A percentile compares a stretch with the other conserved stretches of the same genome.
phyloP scores from a whole-genome alignment of 2,329 filamentous ascomycete genomes.

The Chaetomiaceae sp. region DNA sequence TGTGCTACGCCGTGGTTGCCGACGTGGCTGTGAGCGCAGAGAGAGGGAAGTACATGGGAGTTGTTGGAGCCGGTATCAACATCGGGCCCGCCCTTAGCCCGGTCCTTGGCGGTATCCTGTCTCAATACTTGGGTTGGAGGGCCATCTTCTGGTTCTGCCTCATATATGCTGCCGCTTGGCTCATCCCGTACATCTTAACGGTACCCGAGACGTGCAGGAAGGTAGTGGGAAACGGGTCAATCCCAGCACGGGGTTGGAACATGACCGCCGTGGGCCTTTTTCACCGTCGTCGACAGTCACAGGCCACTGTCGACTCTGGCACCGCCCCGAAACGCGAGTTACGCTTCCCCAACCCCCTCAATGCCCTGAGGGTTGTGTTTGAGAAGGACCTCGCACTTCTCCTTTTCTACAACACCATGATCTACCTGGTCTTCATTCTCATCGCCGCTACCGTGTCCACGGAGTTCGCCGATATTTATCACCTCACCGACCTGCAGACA shows the following conservation, averaged over 20 bases:
- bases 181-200: slow-evolving; percentile 50
- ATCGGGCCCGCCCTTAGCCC: slow-evolving; percentile 53
- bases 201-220: slow-evolving; percentile 57
- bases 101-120: slow-evolving; percentile 59
- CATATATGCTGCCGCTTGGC: slow-evolving; percentile 47
- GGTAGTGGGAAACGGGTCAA: slow-evolving; percentile 59
- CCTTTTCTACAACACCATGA: slow-evolving; percentile 46
- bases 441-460: slow-evolving; percentile 50
- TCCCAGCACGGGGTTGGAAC: slow-evolving; percentile 55
- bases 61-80: slow-evolving; percentile 55
- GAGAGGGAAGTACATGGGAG: slow-evolving; percentile 67
- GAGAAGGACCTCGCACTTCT: slow-evolving; percentile 55
- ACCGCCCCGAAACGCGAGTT: slow-evolving; percentile 37
- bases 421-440: slow-evolving; percentile 54
- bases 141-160: slow-evolving; percentile 65
- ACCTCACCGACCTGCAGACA: slow-evolving; percentile 46
- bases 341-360: slow-evolving; percentile 52
- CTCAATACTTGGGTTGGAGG: slow-evolving; percentile 61
- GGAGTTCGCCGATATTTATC: slow-evolving; percentile 47
- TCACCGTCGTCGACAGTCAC: slow-evolving; percentile 32
- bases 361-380: slow-evolving; percentile 48
- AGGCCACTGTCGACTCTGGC: not conserved
- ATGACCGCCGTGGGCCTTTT: slow-evolving; percentile 50
- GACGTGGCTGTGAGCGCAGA: slow-evolving; percentile 66
- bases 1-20: slow-evolving; percentile 66